These are phyloP conservation scores for Cutaneotrichosporon mucoides DNA, from an alignment of 1,284 basidiomycete species.

Conservation along the genomic window DNA sequence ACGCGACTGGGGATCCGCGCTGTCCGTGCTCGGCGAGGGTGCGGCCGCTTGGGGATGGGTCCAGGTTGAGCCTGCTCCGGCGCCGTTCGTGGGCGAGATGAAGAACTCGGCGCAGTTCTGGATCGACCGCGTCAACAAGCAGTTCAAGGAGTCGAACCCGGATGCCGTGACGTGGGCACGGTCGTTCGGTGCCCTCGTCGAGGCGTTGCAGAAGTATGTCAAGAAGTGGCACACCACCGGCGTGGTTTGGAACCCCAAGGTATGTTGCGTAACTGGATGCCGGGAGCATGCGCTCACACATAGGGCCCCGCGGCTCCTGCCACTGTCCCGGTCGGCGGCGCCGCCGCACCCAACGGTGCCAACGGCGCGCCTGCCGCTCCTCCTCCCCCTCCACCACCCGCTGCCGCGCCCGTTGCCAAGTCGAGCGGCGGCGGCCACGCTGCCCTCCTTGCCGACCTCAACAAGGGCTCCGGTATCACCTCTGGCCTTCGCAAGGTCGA, in stretches of 20 bases:
- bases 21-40: conserved; percentile 77
- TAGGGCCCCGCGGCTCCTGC: conserved; percentile 12
- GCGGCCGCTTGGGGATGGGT: conserved; percentile 87
- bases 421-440: conserved; percentile 61
- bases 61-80: conserved; percentile 62
- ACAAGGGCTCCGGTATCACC: conserved; percentile 85
- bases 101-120: conserved; percentile 89
- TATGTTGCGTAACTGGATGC: conserved; percentile 30
- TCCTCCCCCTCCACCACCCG: conserved; percentile 39
- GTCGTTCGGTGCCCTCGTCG: conserved; percentile 66
- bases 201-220: conserved; percentile 77
- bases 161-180: conserved; percentile 87
- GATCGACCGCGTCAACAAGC: conserved; percentile 85
- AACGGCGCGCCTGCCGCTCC: too few relatives aligned
- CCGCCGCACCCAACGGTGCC: not conserved
- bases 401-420: conserved; percentile 55
- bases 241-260: conserved; percentile 83
- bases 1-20: conserved; percentile 74
- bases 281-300: not conserved
- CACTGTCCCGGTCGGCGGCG: conserved; percentile 3
- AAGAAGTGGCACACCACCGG: conserved; percentile 84
- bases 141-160: conserved; percentile 83
- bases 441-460: conserved; percentile 89
- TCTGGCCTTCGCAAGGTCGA: conserved; percentile 90
- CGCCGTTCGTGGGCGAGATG: conserved; percentile 73